Conservation (phyloP, 73 alveolate genomes). For the Diophrys sp. region DNA sequence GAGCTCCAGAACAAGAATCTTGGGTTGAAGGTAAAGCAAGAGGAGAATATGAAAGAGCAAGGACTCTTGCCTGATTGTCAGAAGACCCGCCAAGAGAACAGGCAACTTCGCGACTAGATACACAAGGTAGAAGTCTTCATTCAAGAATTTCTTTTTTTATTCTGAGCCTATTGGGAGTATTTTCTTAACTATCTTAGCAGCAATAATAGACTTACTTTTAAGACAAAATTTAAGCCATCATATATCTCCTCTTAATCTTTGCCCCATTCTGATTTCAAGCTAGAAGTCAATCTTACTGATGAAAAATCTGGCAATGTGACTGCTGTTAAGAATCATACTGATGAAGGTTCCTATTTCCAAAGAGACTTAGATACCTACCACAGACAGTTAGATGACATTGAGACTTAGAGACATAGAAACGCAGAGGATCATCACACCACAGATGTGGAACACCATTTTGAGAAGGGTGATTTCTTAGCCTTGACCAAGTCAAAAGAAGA, state of each 20-base stretch:
- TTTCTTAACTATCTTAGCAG: too few species aligned
- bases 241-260: too few species aligned
- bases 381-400: not conserved
- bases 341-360: not conserved
- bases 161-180: too few species aligned
- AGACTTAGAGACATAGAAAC: not conserved
- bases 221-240: too few species aligned
- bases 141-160: too few species aligned
- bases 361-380: not conserved
- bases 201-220: too few species aligned
- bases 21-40: not conserved
- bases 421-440: not conserved
- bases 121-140: too few species aligned
- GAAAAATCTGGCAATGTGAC: not conserved
- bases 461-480: not conserved
- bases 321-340: constrained; percentile 2
- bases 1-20: constrained; percentile 4
- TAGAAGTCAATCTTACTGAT: not conserved
- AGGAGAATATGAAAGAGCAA: constrained; percentile 8
- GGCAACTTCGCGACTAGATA: not conserved
- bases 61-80: constrained; percentile 1
- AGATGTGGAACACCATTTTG: not conserved
- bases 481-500: not conserved
- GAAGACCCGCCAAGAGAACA: not conserved
- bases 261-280: too few species aligned